Evolutionary conservation across 805 yeast genomes (phyloP).

Genomic region (Barnettozyma populi): DNA sequence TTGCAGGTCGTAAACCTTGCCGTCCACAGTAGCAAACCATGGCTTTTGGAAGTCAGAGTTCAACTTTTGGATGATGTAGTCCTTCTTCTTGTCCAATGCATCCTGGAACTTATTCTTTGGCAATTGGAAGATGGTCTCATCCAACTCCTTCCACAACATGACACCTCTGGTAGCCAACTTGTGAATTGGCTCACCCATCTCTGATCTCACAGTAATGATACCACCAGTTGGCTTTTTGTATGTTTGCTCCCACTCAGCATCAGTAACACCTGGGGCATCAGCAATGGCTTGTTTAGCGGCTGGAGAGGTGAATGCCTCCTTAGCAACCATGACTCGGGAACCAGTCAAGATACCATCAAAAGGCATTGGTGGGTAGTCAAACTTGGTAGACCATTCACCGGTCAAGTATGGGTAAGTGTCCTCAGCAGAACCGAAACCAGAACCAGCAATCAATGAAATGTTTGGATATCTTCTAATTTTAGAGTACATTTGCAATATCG

Average conservation of each 20-base stretch:
- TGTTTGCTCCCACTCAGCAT: slow-evolving; percentile 86
- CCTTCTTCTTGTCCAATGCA: slow-evolving; percentile 77
- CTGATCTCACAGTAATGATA: slow-evolving; percentile 90
- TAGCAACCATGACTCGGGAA: slow-evolving; percentile 95
- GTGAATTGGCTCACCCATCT: slow-evolving; percentile 99
- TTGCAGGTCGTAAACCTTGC: slow-evolving; percentile 82
- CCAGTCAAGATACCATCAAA: slow-evolving; percentile 96
- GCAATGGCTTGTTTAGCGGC: slow-evolving; percentile 93
- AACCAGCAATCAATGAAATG: slow-evolving; percentile 91
- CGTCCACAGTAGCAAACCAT: slow-evolving; percentile 78
- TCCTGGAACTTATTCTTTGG: slow-evolving; percentile 86
- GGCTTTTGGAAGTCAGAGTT: slow-evolving; percentile 97
- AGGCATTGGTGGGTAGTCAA: slow-evolving; percentile 96
- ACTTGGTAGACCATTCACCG: slow-evolving; percentile 90
- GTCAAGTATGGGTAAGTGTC: slow-evolving; percentile 97
- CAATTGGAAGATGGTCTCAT: slow-evolving; percentile 83
- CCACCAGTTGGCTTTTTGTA: slow-evolving; percentile 97
- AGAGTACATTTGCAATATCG: slow-evolving; percentile 91
- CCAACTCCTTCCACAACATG: slow-evolving; percentile 94
- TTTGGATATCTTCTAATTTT: slow-evolving; percentile 88
- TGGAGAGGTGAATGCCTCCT: slow-evolving; percentile 90
- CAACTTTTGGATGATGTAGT: slow-evolving; percentile 75
- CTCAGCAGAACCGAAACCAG: slow-evolving; percentile 96
- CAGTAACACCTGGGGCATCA: slow-evolving; percentile 79
- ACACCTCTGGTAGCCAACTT: slow-evolving; percentile 98